Conservation (phyloP, 345 rosid species). For the Euphorbia tirucalli region DNA sequence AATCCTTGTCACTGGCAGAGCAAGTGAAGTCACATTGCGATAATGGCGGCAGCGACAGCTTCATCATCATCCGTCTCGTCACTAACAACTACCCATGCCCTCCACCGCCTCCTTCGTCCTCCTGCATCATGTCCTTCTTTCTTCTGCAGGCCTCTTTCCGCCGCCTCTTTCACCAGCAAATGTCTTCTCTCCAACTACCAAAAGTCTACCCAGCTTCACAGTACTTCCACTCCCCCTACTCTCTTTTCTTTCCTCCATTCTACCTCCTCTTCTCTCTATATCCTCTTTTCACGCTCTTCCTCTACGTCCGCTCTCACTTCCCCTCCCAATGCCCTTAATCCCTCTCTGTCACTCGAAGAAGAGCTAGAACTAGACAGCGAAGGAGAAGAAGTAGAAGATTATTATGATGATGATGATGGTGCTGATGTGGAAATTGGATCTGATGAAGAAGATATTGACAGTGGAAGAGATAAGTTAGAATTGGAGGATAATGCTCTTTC, state of each 20-base stretch:
- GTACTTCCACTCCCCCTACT: background rate
- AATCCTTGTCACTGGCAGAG: background rate
- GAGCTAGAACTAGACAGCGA: conserved; percentile 9
- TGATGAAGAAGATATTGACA: conserved; percentile 5
- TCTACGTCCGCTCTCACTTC: background rate
- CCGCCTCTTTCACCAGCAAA: background rate
- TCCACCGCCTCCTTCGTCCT: conserved; percentile 21
- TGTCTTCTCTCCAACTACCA: background rate
- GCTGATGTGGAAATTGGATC: background rate
- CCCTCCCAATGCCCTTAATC: background rate
- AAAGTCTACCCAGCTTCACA: background rate
- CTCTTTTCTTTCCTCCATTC: conserved; percentile 1
- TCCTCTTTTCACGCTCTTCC: background rate
- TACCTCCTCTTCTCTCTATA: background rate
- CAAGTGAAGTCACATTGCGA: background rate
- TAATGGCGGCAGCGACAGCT: conserved; percentile 15
- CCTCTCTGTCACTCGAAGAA: conserved; percentile 2
- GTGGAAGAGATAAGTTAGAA: background rate
- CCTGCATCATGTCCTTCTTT: conserved; percentile 1
- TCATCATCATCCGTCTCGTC: background rate
- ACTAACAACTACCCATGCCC: conserved; percentile 13
- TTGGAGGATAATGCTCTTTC: background rate
- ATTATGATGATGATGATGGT: background rate
- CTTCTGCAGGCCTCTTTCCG: conserved; percentile 7
- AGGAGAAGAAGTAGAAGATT: background rate